Evolutionary conservation across 2,329 filamentous ascomycete genomes (phyloP).

Genomic region (Phaeosphaeriaceae sp.): DNA sequence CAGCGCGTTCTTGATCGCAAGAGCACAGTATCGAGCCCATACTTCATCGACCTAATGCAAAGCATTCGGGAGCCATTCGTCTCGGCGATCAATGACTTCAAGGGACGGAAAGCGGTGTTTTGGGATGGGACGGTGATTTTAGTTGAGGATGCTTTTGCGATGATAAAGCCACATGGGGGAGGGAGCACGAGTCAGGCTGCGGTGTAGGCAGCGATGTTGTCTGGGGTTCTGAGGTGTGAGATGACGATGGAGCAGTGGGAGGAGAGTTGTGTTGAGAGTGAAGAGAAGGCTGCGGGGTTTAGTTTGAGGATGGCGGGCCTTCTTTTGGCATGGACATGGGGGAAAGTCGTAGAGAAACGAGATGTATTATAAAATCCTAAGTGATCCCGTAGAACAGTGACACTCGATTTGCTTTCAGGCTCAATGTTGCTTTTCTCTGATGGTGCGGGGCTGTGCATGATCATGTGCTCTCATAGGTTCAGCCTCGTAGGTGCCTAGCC

Average conservation of each 20-base stretch:
- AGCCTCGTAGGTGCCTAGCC: too few relatives aligned
- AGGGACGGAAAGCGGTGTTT: constrained; percentile 1
- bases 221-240: constrained; percentile 41
- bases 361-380: too few relatives aligned
- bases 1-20: constrained; percentile 29
- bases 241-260: constrained; percentile 37
- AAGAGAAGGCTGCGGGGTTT: background rate
- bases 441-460: too few relatives aligned
- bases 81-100: constrained; percentile 51
- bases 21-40: constrained; percentile 34
- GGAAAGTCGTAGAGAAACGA: background rate
- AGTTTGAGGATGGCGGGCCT: background rate
- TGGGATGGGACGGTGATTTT: constrained; percentile 5
- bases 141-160: constrained; percentile 4
- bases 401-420: too few relatives aligned
- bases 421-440: too few relatives aligned
- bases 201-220: constrained; percentile 46
- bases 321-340: background rate
- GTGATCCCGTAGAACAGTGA: too few relatives aligned
- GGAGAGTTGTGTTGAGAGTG: background rate
- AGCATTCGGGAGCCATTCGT: constrained; percentile 50
- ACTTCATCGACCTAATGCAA: constrained; percentile 47
- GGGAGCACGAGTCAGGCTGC: constrained; percentile 37
- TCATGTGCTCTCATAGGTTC: too few relatives aligned
- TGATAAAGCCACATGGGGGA: constrained; percentile 6